These are phyloP conservation scores for Pyropia haitanensis DNA, from an alignment of 23 red algal genomes.

Conservation along the genomic window DNA sequence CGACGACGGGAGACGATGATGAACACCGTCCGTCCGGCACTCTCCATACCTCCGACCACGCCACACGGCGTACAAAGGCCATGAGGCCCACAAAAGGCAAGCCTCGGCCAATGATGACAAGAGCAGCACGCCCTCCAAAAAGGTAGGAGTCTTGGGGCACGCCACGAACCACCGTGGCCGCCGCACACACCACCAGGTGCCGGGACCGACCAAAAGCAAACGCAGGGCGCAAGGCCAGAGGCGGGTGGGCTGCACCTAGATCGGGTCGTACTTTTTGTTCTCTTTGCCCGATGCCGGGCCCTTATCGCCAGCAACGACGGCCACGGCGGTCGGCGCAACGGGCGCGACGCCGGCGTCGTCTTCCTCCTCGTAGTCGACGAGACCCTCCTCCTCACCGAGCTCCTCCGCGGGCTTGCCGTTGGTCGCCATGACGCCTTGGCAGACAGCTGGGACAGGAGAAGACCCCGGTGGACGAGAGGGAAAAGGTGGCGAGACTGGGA, in stretches of 20 bases:
- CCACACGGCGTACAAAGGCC: not conserved
- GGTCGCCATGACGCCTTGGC: no score
- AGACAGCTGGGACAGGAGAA: no score
- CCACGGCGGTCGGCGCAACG: no score
- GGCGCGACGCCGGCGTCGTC: slow-evolving; percentile 4
- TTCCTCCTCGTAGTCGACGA: slow-evolving; percentile 16
- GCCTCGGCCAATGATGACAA: no score
- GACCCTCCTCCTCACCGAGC: slow-evolving; percentile 7
- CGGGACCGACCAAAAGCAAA: no score
- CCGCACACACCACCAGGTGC: no score
- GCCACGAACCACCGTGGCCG: no score
- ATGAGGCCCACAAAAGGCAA: no score
- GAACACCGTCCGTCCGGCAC: not conserved
- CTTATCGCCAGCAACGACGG: not conserved
- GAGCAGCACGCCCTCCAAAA: no score
- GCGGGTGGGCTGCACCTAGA: slow-evolving; percentile 1
- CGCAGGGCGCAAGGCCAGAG: not conserved
- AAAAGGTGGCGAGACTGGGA: no score
- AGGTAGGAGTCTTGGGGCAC: no score
- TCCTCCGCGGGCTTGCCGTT: slow-evolving; percentile 10
- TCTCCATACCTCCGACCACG: not conserved
- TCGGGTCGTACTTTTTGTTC: slow-evolving; percentile 15
- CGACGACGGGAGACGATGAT: slow-evolving; percentile 4
- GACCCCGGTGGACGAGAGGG: no score
- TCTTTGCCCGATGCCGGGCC: slow-evolving; percentile 3